A percentile compares a stretch with the other conserved stretches of the same genome.
Conservation (phyloP, 1,139 yeast genomes). For the Eremothecium cymbalariae region DNA sequence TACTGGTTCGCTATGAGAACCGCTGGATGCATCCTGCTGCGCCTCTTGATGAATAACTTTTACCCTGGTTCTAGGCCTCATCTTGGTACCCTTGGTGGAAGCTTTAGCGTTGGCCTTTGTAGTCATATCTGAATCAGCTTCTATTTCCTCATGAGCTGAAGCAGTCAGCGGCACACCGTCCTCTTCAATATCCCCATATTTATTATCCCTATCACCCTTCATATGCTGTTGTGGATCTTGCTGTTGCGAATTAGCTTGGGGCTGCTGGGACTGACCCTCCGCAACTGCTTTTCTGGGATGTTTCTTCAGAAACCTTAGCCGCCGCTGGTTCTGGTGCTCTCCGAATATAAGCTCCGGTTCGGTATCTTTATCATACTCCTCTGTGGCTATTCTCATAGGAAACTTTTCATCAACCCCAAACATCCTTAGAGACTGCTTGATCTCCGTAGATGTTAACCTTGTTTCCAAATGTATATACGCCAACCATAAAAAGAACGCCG, state of each 20-base stretch:
- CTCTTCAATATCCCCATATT: too few species aligned
- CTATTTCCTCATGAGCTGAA: too few species aligned
- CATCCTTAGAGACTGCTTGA: slow-evolving; percentile 46
- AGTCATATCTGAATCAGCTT: too few species aligned
- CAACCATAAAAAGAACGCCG: slow-evolving; percentile 73
- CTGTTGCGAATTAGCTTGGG: not conserved
- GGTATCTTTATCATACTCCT: slow-evolving; percentile 59
- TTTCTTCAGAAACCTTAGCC: slow-evolving; percentile 39
- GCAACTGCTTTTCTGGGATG: slow-evolving; percentile 4
- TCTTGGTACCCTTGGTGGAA: slow-evolving; percentile 2
- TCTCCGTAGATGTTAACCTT: slow-evolving; percentile 44
- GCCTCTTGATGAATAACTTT: slow-evolving; percentile 5
- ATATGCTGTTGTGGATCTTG: not conserved
- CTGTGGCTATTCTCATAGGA: slow-evolving; percentile 44
- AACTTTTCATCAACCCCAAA: slow-evolving; percentile 45
- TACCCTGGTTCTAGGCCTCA: slow-evolving; percentile 3
- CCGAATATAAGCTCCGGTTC: slow-evolving; percentile 66
- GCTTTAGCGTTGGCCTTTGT: too few species aligned
- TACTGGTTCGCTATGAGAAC: not conserved
- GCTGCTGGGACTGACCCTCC: not conserved
- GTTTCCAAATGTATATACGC: slow-evolving; percentile 76
- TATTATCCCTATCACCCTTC: too few species aligned
- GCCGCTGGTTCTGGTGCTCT: slow-evolving; percentile 53
- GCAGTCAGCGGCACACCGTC: too few species aligned
- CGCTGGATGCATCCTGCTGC: not conserved